Percentiles rank a stretch among this genome's conserved stretches.
Conservation (phyloP, 2,329 filamentous ascomycete species). For the Clonostachys byssicola region DNA sequence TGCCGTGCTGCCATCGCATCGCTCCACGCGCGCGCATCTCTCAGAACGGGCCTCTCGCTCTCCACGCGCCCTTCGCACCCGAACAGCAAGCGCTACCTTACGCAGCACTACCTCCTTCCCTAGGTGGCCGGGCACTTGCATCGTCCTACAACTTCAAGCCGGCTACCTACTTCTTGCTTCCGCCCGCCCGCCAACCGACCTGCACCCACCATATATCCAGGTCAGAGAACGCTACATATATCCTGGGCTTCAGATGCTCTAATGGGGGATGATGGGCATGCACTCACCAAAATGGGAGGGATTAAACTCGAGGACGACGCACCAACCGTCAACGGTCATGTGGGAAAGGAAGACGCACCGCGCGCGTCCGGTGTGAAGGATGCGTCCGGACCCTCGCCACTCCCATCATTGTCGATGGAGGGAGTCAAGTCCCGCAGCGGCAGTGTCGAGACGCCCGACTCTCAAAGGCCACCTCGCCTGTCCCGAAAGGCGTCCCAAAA, state of each 20-base stretch:
- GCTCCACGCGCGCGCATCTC: too few species aligned
- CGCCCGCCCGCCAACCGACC: too few species aligned
- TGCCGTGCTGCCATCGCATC: too few species aligned
- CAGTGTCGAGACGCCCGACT: slow-evolving; percentile 41
- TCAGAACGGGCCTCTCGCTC: too few species aligned
- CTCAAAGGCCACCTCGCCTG: slow-evolving; percentile 61
- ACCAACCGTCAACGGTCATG: slow-evolving; percentile 13
- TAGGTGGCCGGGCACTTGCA: too few species aligned
- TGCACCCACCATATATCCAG: too few species aligned
- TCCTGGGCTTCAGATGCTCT: slow-evolving; percentile 7
- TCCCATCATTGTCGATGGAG: slow-evolving; percentile 38
- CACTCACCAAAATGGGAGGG: slow-evolving; percentile 34
- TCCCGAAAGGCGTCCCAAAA: slow-evolving; percentile 71
- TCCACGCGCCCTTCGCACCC: too few species aligned
- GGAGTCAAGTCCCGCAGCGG: slow-evolving; percentile 41
- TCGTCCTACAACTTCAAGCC: too few species aligned
- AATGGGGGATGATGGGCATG: slow-evolving; percentile 36
- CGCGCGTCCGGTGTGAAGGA: slow-evolving; percentile 27
- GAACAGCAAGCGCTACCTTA: too few species aligned
- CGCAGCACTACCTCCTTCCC: too few species aligned
- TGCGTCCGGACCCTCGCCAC: slow-evolving; percentile 31
- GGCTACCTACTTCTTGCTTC: too few species aligned
- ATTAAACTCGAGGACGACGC: slow-evolving; percentile 36
- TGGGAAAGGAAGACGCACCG: slow-evolving; percentile 29
- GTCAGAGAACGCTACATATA: neutral